Evolutionary conservation across 202 grass and related monocot species (phyloP), one percentile per base, ranked within the genome.

Genomic region (Dendrocalamus latiflorus): DNA sequence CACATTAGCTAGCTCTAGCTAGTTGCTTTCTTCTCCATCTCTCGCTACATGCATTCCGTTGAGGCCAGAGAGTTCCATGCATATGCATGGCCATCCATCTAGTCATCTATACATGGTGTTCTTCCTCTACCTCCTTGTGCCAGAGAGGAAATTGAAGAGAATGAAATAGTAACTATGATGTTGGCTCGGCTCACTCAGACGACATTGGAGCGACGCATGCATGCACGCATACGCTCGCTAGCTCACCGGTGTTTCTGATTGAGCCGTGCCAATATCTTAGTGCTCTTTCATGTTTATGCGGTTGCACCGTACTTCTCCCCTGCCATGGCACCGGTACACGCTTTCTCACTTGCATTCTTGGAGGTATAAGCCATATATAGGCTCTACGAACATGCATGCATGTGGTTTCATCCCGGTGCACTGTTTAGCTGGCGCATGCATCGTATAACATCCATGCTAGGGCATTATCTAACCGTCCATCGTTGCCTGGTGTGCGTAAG

Each of bases 261-360:
- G 94, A 97, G 94, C 94, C 94, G 94, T 94, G 94, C 94, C 94
- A 97, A 97, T 97, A 97, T 97, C 94, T 94, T 75, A 97, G 94
- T 85, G 37, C 80, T 56, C 69, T 94, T 94, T 89, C 94, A 92
- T 92, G 38, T 56, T 10, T 25, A 11, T 3, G 1, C 6, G 7
- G 59, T 9, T 13, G 34, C 48, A 30, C n/a, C 4, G 22, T 18
- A 30, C 44, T 9, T 59, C 56, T 26, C 12, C 12, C 1, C 43
- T 33, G 45, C 28, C 30, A 74, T 38, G 30, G 30, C 49, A 28
- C 6, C 48, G 49, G 50, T 22, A 56, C 10, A 11, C 3, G 18
- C 9, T 26, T 72, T 17, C 9, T 38, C 45, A 55, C 18, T 53
- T 73, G 70, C n/a, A 25, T 69, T 69, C 66, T 45, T 25, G 39